Base-by-base conservation (phyloP, 306 rosid species). In the Amphicarpaea edgeworthii region DNA sequence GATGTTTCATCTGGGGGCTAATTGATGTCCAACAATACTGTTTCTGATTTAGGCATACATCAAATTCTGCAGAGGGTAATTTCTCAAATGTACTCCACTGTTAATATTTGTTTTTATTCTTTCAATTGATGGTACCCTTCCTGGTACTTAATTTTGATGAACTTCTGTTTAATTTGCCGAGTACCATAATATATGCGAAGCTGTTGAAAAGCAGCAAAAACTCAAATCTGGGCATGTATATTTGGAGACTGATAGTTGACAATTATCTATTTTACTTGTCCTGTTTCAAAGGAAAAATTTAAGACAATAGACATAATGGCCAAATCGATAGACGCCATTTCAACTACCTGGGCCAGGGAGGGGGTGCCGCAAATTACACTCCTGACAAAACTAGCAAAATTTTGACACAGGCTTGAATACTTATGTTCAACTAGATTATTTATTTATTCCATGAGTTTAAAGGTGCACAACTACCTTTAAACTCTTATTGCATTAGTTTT, bases 1-100 rank as follows among this genome's bases (percentile, higher is more conserved):
- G 61, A 59, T 23, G 38, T 58, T 45, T 24, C 70, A 26, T 42
- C 68, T n/a, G 62, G 53, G 20, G 51, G 42, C 85, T 43, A 61
- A 51, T 51, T 59, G 65, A 65, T 72, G 65, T 43, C n/a, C n/a
- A 72, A 41, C 67, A 17, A 75, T 30, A 73, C 63, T 78, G 64
- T 79, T 67, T 68, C 70, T 53, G 77, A 53, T 54, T 46, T 24
- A 41, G 68, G 81, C 75, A 51, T 45, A 53, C 73, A 54, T 75
- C 78, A 62, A 73, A 78, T 74, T 53, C 59, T 55, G 12, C 49
- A 10, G 43, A 61, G 76, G 63, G 21, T 51, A 77, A 15, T 40
- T 49, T 46, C 68, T 41, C 75, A 55, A 68, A 49, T 77, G 65
- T 65, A 66, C 68, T 68, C 23, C 19, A 42, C 66, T 12, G 19